Evolutionary conservation across 2,329 filamentous ascomycete genomes (phyloP), one percentile per base, ranked within the genome.

Genomic region (Paraphoma sp.): DNA sequence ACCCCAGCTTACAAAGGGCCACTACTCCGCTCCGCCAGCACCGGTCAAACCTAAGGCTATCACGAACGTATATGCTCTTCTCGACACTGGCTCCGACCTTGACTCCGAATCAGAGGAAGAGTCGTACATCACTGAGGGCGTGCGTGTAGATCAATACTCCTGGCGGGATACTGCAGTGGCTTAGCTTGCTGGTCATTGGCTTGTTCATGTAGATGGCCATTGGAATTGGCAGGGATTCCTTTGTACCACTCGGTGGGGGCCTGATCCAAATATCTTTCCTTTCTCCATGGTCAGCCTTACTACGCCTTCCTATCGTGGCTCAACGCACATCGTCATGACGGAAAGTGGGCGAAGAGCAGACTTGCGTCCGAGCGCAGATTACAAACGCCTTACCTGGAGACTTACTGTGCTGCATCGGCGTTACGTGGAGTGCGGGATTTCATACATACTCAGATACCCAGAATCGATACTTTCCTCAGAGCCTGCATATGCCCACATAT

Each of bases 61-160:
- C 61, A 36, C 72, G 28, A 77, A 63, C 63, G 66, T 71, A 58
- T 71, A 74, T 63, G 59, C 70, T 61, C 60, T 74, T 53, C 66
- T 72, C 48, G 64, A 70, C 40, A 67, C 65, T 36, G 62, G 69
- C 49, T 62, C 64, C 6, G 69, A 73, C 16, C 29, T 57, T 5
- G 66, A 65, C 3, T 70, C 71, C 9, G 68, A 70, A 8, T 68
- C 63, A 7, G 71, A 74, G 8, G 60, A 65, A 6, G 63, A 65
- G n/a, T 64, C 59, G 10, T 70, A 63, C 48, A 46, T 60, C 46
- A 62, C 45, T 23, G 59, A 62, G n/a, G 65, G 67, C 41, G 51
- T 71, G n/a, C 54, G 48, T 12, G 49, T 71, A 23, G 62, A 58
- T 31, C 47, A 54, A 41, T 57, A 57, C 42, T 56, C 62, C 29